A percentile compares a stretch with the other conserved stretches of the same genome.
These are phyloP conservation scores for Brassica carinata DNA, from an alignment of 345 rosid species.

Conservation along the genomic window DNA sequence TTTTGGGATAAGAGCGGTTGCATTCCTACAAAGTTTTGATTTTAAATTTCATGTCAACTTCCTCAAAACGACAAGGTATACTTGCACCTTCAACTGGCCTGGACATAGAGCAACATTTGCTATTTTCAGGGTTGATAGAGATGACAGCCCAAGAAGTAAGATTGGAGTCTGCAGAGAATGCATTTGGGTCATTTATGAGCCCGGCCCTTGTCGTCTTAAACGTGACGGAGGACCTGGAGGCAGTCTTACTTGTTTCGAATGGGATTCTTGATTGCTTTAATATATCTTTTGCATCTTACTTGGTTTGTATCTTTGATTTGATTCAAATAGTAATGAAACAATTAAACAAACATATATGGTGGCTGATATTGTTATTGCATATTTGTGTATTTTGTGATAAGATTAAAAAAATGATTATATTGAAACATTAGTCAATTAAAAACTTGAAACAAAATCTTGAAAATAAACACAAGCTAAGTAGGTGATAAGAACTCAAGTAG, in stretches of 20 bases:
- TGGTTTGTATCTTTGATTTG: neutral
- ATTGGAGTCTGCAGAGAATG: neutral
- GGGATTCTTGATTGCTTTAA: neutral
- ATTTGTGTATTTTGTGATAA: neutral
- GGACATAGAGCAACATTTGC: neutral
- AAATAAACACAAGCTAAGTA: too few relatives aligned
- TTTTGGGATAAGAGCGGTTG: neutral
- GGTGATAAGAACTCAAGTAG: too few relatives aligned
- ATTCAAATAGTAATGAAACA: neutral
- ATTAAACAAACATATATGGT: neutral
- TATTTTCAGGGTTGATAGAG: slow-evolving; percentile 11
- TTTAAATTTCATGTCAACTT: slow-evolving; percentile 10
- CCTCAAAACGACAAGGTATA: slow-evolving; percentile 3
- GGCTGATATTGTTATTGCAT: neutral
- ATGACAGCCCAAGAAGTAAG: neutral
- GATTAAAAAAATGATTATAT: neutral
- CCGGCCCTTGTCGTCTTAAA: slow-evolving; percentile 3
- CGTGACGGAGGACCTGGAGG: neutral
- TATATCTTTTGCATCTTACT: neutral
- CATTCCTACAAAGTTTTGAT: neutral
- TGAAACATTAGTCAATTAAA: too few relatives aligned
- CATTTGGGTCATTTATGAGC: slow-evolving; percentile 2
- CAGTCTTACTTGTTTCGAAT: neutral
- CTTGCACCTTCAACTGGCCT: slow-evolving; percentile 5
- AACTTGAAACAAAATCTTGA: too few relatives aligned